Percentiles rank a stretch among this genome's conserved stretches.
Conservation (phyloP, 192 early-diverging fungal genomes). For the Gaertneriomyces semiglobifer region DNA sequence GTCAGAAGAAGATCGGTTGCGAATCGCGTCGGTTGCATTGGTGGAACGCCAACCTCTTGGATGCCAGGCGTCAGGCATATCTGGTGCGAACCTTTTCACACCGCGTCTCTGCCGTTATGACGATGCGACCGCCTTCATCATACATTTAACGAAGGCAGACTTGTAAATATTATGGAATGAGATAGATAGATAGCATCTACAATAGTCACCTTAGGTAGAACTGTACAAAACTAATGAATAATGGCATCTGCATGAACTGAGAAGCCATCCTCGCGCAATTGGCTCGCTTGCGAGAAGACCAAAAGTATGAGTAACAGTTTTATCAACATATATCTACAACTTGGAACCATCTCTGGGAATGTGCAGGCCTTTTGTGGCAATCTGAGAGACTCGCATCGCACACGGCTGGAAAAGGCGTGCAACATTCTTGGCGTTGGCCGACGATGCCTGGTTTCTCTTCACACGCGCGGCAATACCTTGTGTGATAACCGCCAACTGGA, state of each 20-base stretch:
- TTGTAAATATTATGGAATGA: too few relatives aligned
- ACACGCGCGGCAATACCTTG: constrained; percentile 91
- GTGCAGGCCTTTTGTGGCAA: constrained; percentile 31
- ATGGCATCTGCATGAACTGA: too few relatives aligned
- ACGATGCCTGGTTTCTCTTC: constrained; percentile 81
- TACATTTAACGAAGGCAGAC: constrained; percentile 17
- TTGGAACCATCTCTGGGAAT: too few relatives aligned
- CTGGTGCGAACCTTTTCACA: constrained; percentile 29
- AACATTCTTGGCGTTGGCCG: constrained; percentile 38
- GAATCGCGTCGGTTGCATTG: constrained; percentile 11
- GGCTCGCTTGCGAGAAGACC: too few relatives aligned
- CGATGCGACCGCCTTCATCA: constrained; percentile 45
- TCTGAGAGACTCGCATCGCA: constrained; percentile 51
- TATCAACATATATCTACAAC: too few relatives aligned
- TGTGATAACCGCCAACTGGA: constrained; percentile 67
- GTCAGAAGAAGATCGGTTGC: background rate
- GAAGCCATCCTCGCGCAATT: too few relatives aligned
- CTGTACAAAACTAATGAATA: too few relatives aligned
- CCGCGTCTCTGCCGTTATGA: constrained; percentile 41
- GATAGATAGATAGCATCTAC: too few relatives aligned
- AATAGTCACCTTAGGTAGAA: too few relatives aligned
- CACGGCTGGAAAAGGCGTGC: constrained; percentile 32
- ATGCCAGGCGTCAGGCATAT: background rate
- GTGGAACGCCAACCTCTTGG: constrained; percentile 24
- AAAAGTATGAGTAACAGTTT: too few relatives aligned